Base-by-base conservation (phyloP, 208 protist species). In the Leishmania guyanensis region DNA sequence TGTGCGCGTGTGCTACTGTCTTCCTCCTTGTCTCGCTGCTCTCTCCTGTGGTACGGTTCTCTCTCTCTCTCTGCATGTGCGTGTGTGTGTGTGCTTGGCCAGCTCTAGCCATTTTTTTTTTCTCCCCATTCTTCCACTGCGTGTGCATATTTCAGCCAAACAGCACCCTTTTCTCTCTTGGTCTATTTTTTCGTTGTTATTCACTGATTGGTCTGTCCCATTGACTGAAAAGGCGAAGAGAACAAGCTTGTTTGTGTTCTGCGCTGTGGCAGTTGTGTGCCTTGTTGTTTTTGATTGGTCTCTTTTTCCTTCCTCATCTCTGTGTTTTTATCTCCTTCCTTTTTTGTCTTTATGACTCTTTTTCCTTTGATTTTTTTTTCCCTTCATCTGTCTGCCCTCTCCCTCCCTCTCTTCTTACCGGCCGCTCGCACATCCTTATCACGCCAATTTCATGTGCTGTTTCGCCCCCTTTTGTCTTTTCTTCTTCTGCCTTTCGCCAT, bases 161-260 rank as follows among this genome's bases (percentile, higher is more conserved):
- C 20, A 77, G 36, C 46, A 77, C 14, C 20, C n/a, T 26, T 3
- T 29, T 10, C 39, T 62, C 76, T 81, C 36, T 81, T 5, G 14
- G 36, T 75, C 46, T 70, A 14, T 56, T 29, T 77, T 77, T 82
- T 48, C 54, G 65, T 54, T 70, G 26, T 66, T 66, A 66, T 66
- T 66, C 62, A 39, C 62, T 66, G 29, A 29, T 66, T 39, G 62
- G 9, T 8, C 14, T 36, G 29, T 36, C 14, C 29, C 62, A 10
- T 20, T 66, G 8, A 66, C 62, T 5, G 8, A 12, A 36, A 20
- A 66, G 29, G 10, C 26, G 62, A 36, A 66, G 62, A 36, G 36
- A 36, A 66, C 10, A 36, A 39, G 17, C 9, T 16, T 66, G n/a
- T 66, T 66, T 5, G 12, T 3, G 26, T 39, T 39, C 36, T 56